Evolutionary conservation across 2,329 filamentous ascomycete species (phyloP).

Genomic region (Capronia americana): DNA sequence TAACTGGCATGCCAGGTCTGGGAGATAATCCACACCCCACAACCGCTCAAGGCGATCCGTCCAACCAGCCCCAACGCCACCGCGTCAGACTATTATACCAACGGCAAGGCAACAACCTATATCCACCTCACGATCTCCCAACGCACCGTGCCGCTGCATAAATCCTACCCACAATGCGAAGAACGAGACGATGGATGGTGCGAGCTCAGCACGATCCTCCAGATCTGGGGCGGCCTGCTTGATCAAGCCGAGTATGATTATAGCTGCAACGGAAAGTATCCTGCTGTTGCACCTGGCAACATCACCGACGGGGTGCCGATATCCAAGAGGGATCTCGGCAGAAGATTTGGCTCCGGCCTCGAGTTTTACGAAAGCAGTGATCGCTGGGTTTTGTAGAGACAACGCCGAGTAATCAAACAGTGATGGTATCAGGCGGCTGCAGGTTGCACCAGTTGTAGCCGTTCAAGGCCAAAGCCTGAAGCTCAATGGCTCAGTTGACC

Average conservation of each 20-base stretch:
- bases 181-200: constrained; percentile 76
- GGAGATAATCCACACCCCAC: constrained; percentile 72
- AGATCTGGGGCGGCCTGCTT: constrained; percentile 65
- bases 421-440: not conserved
- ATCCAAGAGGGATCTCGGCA: constrained; percentile 10
- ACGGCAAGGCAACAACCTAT: constrained; percentile 67
- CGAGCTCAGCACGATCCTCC: constrained; percentile 71
- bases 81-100: constrained; percentile 53
- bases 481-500: not conserved
- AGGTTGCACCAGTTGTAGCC: not conserved
- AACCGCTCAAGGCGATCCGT: constrained; percentile 64
- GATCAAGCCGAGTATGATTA: constrained; percentile 67
- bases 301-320: constrained; percentile 42
- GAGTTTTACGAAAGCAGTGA: constrained; percentile 23
- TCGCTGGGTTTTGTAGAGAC: constrained; percentile 13
- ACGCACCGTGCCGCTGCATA: constrained; percentile 72
- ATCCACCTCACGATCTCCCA: constrained; percentile 78
- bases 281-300: constrained; percentile 38
- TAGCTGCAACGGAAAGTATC: constrained; percentile 65
- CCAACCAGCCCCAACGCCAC: constrained; percentile 42
- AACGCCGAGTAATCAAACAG: not conserved
- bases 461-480: not conserved
- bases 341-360: constrained; percentile 15
- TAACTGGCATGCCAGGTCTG: constrained; percentile 55
- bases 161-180: constrained; percentile 70